These are phyloP conservation scores for Cyberlindnera mrakii DNA, from an alignment of 805 yeast genomes.

Conservation along the genomic window DNA sequence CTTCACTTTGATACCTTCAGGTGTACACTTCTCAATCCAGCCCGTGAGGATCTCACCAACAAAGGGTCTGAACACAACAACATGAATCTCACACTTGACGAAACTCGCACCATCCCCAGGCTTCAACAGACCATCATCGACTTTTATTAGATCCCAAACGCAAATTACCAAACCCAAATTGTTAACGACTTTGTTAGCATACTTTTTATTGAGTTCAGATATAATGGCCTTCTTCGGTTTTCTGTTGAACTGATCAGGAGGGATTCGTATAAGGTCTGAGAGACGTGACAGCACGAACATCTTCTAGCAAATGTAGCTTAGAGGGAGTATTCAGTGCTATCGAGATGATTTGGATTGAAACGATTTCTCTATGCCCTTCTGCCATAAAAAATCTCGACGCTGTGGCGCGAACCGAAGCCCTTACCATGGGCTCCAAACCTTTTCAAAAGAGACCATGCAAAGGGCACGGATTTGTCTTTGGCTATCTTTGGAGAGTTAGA, in stretches of 20 bases:
- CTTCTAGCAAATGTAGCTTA: background rate
- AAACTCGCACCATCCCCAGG: conserved; percentile 94
- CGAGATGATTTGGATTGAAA: background rate
- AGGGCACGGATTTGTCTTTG: too few relatives aligned
- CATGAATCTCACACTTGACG: conserved; percentile 67
- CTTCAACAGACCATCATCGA: conserved; percentile 81
- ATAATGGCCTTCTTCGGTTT: conserved; percentile 68
- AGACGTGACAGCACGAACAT: conserved; percentile 86
- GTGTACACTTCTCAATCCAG: conserved; percentile 83
- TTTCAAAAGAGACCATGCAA: too few relatives aligned
- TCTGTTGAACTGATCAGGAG: conserved; percentile 75
- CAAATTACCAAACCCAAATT: conserved; percentile 81
- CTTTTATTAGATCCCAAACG: conserved; percentile 75
- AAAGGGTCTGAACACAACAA: conserved; percentile 86
- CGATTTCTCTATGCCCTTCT: background rate
- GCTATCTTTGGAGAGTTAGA: too few relatives aligned
- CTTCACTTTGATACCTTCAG: conserved; percentile 77
- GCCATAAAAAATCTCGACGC: too few relatives aligned
- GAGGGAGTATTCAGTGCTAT: too few relatives aligned
- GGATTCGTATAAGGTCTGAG: conserved; percentile 79
- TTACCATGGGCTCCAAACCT: too few relatives aligned
- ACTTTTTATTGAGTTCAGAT: conserved; percentile 78
- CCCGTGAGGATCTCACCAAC: conserved; percentile 91
- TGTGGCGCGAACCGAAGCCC: too few relatives aligned
- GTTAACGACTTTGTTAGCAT: conserved; percentile 78